phyloP scores from a whole-genome alignment of 2,329 filamentous ascomycete species.

The Cordyceps tenuipes region DNA sequence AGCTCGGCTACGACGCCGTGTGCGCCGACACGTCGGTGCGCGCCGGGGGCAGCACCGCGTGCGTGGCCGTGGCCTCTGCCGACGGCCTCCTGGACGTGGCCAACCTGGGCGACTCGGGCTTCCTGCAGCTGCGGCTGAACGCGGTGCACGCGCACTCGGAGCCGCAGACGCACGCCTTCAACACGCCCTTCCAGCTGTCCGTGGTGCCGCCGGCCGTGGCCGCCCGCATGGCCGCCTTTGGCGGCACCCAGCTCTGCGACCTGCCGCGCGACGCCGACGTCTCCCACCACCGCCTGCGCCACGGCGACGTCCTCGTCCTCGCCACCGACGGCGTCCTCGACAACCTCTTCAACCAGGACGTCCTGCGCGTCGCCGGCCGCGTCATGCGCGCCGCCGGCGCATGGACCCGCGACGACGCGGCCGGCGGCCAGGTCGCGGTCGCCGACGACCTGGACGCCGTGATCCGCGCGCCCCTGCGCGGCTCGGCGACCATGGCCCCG shows the following conservation, averaged over 20 bases:
- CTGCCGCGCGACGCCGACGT: slow-evolving; percentile 76
- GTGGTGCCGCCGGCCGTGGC: slow-evolving; percentile 75
- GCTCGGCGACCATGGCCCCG: slow-evolving; percentile 17
- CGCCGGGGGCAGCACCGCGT: slow-evolving; percentile 87
- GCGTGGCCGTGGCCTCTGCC: slow-evolving; percentile 67
- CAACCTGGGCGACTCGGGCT: slow-evolving; percentile 93
- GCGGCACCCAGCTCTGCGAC: slow-evolving; percentile 73
- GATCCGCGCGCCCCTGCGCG: slow-evolving; percentile 17
- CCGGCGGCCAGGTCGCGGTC: slow-evolving; percentile 49
- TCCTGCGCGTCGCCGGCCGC: slow-evolving; percentile 68
- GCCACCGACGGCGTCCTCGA: slow-evolving; percentile 95
- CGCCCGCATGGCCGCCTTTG: slow-evolving; percentile 73
- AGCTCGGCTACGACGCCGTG: slow-evolving; percentile 76
- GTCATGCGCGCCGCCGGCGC: slow-evolving; percentile 67
- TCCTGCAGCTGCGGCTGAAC: slow-evolving; percentile 76
- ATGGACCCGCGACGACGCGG: slow-evolving; percentile 52
- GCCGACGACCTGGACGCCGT: slow-evolving; percentile 48
- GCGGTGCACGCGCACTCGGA: slow-evolving; percentile 76
- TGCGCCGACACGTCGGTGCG: slow-evolving; percentile 63
- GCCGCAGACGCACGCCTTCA: slow-evolving; percentile 93
- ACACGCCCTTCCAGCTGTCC: slow-evolving; percentile 91
- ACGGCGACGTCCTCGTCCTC: slow-evolving; percentile 89
- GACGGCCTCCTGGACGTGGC: slow-evolving; percentile 77
- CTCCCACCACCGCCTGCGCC: slow-evolving; percentile 65
- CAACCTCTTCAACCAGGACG: slow-evolving; percentile 86